Conservation (phyloP, 768 basidiomycete genomes). For the Lenzites betulinus region DNA sequence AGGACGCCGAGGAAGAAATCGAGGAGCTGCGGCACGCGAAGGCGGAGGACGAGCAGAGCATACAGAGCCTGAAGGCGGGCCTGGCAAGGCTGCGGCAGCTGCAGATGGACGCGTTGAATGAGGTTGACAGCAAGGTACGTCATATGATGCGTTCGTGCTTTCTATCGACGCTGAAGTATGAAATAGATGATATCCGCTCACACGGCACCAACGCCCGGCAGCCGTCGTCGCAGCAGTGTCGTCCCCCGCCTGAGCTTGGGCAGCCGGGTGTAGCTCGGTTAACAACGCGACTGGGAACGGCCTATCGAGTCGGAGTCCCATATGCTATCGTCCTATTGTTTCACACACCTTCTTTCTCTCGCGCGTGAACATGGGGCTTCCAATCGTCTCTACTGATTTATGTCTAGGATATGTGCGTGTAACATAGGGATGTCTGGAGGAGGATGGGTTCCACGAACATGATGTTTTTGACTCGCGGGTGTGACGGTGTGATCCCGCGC, state of each 20-base stretch:
- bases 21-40: conserved; percentile 35
- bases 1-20: conserved; percentile 38
- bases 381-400: conserved; percentile 3
- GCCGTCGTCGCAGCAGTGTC: conserved; percentile 18
- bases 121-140: conserved; percentile 42
- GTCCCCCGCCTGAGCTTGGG: conserved; percentile 3
- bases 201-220: conserved; percentile 29
- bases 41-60: conserved; percentile 38
- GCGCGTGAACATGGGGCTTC: conserved; percentile 1
- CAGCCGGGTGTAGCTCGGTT: not conserved
- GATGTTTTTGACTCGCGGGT: not conserved
- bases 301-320: not conserved
- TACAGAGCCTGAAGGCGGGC: conserved; percentile 35
- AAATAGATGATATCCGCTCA: conserved; percentile 34
- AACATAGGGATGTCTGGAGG: not conserved
- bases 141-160: not conserved
- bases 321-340: conserved; percentile 2
- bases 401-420: conserved; percentile 10
- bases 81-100: conserved; percentile 36
- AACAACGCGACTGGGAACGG: conserved; percentile 1
- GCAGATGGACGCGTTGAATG: conserved; percentile 38
- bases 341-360: conserved; percentile 1
- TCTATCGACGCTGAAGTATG: conserved; percentile 9
- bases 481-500: not conserved
- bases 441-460: not conserved